A percentile compares a stretch with the other conserved stretches of the same genome.
phyloP scores from a whole-genome alignment of 768 basidiomycete genomes.

The Kondoa malvinella region DNA sequence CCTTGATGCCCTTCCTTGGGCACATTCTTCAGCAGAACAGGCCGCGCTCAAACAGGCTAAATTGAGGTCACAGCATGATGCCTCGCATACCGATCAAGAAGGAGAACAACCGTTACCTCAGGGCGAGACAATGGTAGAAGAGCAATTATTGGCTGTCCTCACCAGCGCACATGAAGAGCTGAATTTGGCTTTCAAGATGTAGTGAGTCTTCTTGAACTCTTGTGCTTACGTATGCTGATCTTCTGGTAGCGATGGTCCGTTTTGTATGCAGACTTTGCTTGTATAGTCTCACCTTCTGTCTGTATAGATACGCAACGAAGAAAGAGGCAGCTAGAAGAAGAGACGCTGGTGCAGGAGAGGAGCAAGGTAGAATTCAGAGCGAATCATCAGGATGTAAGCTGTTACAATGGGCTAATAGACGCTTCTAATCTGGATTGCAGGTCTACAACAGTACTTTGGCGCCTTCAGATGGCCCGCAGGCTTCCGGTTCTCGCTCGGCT shows the following conservation, averaged over 20 bases:
- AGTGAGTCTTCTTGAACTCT: neutral
- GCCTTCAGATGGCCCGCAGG: neutral
- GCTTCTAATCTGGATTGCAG: neutral
- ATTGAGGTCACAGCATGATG: no score
- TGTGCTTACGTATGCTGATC: no score
- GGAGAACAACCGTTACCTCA: neutral
- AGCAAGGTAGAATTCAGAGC: neutral
- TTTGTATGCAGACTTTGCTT: neutral
- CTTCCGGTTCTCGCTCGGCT: neutral
- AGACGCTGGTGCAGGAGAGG: neutral
- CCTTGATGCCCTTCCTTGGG: slow-evolving; percentile 2
- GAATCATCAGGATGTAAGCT: neutral
- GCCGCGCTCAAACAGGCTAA: neutral
- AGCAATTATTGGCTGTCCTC: neutral
- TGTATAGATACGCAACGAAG: neutral
- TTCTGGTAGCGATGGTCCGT: slow-evolving; percentile 1
- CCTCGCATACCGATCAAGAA: neutral
- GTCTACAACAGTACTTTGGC: neutral
- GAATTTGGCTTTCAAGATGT: slow-evolving; percentile 6
- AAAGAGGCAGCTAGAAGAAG: slow-evolving; percentile 1
- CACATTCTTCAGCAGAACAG: neutral
- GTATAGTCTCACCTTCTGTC: neutral
- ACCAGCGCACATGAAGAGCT: neutral
- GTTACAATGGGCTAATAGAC: neutral
- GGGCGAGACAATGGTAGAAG: neutral